Evolutionary conservation across 208 protist species (phyloP), one percentile per base, ranked within the genome.

Genomic region (Leishmania gerbilli): DNA sequence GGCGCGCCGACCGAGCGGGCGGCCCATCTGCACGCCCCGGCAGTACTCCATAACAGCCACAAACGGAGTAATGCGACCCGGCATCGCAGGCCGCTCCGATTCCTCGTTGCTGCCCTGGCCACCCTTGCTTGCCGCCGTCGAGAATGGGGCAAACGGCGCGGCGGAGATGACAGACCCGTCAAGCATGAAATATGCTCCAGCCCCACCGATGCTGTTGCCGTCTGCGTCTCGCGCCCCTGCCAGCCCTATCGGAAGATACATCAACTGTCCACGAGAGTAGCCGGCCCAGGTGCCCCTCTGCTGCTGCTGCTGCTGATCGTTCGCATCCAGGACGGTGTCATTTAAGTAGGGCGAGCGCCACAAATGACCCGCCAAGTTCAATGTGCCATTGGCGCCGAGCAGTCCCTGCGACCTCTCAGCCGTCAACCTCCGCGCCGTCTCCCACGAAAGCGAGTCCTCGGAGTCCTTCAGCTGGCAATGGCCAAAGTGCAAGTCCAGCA

Each of bases 11-110:
- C 85, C 89, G 17, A 93, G 62, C 21, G 92, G 92, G 17, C 87
- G 77, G 1, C 89, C 90, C 68, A 90, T 47, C 81, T 94, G 92
- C 74, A 94, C 92, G 19, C 90, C 90, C n/a, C 80, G 80, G 74
- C 80, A 89, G 84, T 94, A 96, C 40, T 94, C 89, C 83, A 93
- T 85, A 62, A 93, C 92, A 0, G 92, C 88, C 31, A 84, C 87
- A 56, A 87, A 89, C 76, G 88, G 88, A 37, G 84, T 81, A 27
- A 78, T 71, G 64, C 64, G 27, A 24, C 56, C 34, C 19, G 7
- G 4, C 55, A 27, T 62, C 13, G 51, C 55, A 1, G 58, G 45
- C 34, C 13, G 47, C 19, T 42, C 47, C 1, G 69, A 17, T 21
- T 53, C 69, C 3, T 53, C 69, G 21, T 21, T 19, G 17, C 19